phyloP scores from a whole-genome alignment of 345 rosid species.

The Stellera chamaejasme region DNA sequence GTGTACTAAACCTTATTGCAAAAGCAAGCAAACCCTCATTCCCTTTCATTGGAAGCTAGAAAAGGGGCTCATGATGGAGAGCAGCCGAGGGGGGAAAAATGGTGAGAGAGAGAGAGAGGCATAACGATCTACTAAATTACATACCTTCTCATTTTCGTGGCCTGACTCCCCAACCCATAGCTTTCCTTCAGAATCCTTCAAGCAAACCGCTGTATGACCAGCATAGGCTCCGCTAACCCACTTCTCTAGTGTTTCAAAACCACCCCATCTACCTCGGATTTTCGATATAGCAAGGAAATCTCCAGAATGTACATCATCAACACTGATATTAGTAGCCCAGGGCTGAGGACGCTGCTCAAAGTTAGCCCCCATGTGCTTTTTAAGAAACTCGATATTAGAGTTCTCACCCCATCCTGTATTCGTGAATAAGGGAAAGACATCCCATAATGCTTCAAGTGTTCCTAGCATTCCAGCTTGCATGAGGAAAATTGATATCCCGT shows the following conservation, averaged over 20 bases:
- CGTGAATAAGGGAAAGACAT: conserved; percentile 84
- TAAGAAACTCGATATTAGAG: conserved; percentile 60
- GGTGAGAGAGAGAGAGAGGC: no score
- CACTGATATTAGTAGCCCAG: conserved; percentile 57
- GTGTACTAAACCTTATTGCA: no score
- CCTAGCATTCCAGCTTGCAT: conserved; percentile 95
- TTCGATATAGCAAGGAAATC: conserved; percentile 83
- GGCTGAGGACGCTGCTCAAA: conserved; percentile 65
- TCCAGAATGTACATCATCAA: conserved; percentile 64
- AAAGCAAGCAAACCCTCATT: no score
- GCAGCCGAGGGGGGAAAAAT: background rate
- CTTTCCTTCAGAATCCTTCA: conserved; percentile 79
- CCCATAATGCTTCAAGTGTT: conserved; percentile 82
- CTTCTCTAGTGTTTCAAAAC: conserved; percentile 90
- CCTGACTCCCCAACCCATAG: conserved; percentile 94
- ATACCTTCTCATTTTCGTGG: conserved; percentile 80
- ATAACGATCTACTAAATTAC: no score
- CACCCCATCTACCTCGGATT: conserved; percentile 83
- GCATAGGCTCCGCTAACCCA: conserved; percentile 97
- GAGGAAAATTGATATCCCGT: conserved; percentile 79
- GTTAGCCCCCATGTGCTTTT: conserved; percentile 79
- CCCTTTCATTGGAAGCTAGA: background rate
- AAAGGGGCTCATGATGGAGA: background rate
- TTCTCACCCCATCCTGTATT: conserved; percentile 90
- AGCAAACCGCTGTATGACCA: conserved; percentile 79